A percentile compares a stretch with the other conserved stretches of the same genome.
Conservation (phyloP, 495 filamentous ascomycete species). For the Penicillium tannophilum region DNA sequence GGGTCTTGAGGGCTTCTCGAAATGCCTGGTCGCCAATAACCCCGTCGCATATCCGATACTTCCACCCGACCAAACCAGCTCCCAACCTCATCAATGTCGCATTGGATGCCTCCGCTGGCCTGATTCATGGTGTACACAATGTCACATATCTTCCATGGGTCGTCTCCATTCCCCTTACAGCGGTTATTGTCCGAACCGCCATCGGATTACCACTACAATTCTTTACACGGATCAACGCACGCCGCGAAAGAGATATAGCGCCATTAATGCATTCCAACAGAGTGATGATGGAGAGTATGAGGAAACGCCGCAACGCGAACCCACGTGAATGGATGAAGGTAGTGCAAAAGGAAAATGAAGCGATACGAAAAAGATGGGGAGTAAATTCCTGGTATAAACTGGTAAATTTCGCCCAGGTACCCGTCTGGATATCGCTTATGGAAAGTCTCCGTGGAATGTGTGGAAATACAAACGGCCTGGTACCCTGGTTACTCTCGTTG, state of each 20-base stretch:
- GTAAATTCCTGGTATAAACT: conserved; percentile 54
- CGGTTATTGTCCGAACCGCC: conserved; percentile 59
- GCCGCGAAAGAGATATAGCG: conserved; percentile 44
- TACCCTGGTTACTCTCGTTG: conserved; percentile 42
- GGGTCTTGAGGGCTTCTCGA: conserved; percentile 14
- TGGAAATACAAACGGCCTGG: conserved; percentile 55
- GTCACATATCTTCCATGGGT: conserved; percentile 68
- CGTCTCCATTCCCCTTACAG: conserved; percentile 68
- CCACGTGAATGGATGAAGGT: neutral
- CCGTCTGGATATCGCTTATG: conserved; percentile 68
- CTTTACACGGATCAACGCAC: conserved; percentile 47
- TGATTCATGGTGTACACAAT: conserved; percentile 64
- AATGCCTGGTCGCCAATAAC: conserved; percentile 4
- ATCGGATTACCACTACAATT: conserved; percentile 61
- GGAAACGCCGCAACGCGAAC: neutral
- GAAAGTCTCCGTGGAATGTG: conserved; percentile 68
- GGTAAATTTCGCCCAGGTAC: conserved; percentile 53
- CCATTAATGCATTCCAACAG: conserved; percentile 38
- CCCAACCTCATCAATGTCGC: conserved; percentile 46
- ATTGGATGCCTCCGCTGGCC: conserved; percentile 51
- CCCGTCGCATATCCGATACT: conserved; percentile 39
- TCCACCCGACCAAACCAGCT: conserved; percentile 47
- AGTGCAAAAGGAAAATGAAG: neutral
- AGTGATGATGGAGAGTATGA: conserved; percentile 13
- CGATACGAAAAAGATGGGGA: conserved; percentile 39